Evolutionary conservation across 345 rosid species (phyloP).

Genomic region (Pistacia integerrima): DNA sequence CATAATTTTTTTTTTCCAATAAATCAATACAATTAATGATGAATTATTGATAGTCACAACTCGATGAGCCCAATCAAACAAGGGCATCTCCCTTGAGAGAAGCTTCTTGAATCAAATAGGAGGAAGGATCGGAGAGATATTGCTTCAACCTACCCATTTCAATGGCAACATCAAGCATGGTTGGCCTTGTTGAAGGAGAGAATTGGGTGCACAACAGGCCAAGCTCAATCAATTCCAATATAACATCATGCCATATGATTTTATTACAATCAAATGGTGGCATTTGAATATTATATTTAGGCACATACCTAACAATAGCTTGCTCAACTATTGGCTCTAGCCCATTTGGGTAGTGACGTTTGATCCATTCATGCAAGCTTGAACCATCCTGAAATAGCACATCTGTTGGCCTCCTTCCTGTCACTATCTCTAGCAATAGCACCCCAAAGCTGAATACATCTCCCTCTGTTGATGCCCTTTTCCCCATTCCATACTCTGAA

Average conservation of each 20-base stretch:
- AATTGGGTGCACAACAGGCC: conserved; percentile 82
- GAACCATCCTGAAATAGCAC: conserved; percentile 58
- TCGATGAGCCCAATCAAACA: background rate
- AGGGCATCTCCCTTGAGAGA: conserved; percentile 16
- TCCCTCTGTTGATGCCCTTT: conserved; percentile 72
- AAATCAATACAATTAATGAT: conserved; percentile 24
- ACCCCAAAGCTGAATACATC: conserved; percentile 93
- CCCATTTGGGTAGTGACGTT: conserved; percentile 66
- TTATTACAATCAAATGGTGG: conserved; percentile 28
- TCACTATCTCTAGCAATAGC: conserved; percentile 68
- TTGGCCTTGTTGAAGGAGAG: conserved; percentile 78
- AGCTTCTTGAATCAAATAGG: conserved; percentile 28
- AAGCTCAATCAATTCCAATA: conserved; percentile 74
- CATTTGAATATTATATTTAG: conserved; percentile 26
- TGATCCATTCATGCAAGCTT: conserved; percentile 76
- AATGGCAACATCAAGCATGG: conserved; percentile 71
- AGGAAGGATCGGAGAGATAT: conserved; percentile 49
- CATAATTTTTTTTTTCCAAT: background rate
- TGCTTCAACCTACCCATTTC: conserved; percentile 82
- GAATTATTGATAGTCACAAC: background rate
- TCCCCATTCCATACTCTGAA: conserved; percentile 88
- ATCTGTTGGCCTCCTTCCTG: conserved; percentile 75
- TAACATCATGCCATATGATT: conserved; percentile 52
- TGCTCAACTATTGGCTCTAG: conserved; percentile 60
- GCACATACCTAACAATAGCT: conserved; percentile 50